Base-by-base conservation (phyloP, 495 filamentous ascomycete species). In the Hyaloscypha variabilis region DNA sequence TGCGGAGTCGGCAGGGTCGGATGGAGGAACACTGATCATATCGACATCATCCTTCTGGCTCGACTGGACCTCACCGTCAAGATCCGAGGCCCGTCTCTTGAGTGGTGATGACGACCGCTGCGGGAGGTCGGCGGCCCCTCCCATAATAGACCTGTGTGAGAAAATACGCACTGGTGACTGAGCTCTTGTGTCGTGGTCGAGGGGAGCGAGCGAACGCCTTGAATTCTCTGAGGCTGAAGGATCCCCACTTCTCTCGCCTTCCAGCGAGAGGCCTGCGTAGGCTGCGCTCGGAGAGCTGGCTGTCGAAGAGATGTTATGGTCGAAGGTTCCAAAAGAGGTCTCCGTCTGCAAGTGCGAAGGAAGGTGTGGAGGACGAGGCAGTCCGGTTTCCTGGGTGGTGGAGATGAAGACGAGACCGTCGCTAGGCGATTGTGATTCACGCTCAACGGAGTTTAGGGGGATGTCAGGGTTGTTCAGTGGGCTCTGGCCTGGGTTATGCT, bases 261-360 rank as follows among this genome's bases (percentile, higher is more conserved):
- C 84, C 55, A 94, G 78, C 58, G 87, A 85, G 60, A 94, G 77
- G 53, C 86, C 87, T 69, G 89, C 85, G 83, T 88, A 94, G 69
- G 90, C 89, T 67, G 86, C 87, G 70, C 85, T 87, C 17, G 90
- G 89, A 30, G 86, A 90, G 72, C 88, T 91, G 59, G 86, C 83
- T 21, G 80, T 77, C 49, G 82, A 87, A 19, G 81, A 81, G 49
- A 77, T 74, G 17, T 46, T 46, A 74, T 82, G 81, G 68, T 86
- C 86, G 70, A 78, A 76, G 57, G 78, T 78, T 21, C 68, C 63
- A 30, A 79, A 67, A 78, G 81, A 77, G 74, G 77, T 67, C 70
- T 81, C 72, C 60, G 74, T 78, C 74, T 85, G 83, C 51, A 84
- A 67, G 42, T 79, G 77, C 53, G 79, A 76, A 19, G 81, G 83